Evolutionary conservation across 2,329 filamentous ascomycete genomes (phyloP).

Genomic region (Lojkania enalia): DNA sequence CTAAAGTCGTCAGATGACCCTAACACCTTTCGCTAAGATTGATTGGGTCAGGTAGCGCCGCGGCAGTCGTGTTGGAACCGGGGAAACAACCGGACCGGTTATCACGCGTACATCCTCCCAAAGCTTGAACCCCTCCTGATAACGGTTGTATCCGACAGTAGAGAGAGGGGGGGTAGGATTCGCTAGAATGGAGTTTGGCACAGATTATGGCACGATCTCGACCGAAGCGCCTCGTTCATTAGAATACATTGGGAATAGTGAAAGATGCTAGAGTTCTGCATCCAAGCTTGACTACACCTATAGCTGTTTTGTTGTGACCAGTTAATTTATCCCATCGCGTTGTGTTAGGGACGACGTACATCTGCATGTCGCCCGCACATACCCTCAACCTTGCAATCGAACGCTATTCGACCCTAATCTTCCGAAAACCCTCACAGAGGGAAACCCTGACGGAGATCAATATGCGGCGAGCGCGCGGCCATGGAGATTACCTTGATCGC

Average conservation of each 20-base stretch:
- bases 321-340: slow-evolving; percentile 4
- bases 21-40: slow-evolving; percentile 10
- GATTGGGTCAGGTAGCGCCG: slow-evolving; percentile 17
- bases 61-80: slow-evolving; percentile 5
- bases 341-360: slow-evolving; percentile 28
- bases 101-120: slow-evolving; percentile 17
- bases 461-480: neutral
- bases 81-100: slow-evolving; percentile 9
- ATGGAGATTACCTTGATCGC: slow-evolving; percentile 3
- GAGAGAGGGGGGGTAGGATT: slow-evolving; percentile 1
- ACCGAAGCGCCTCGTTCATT: neutral
- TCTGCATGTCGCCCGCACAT: neutral
- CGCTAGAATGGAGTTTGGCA: too few relatives aligned
- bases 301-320: neutral
- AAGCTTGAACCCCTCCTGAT: slow-evolving; percentile 13
- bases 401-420: slow-evolving; percentile 16
- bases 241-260: neutral
- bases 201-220: neutral
- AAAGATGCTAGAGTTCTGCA: neutral
- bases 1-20: slow-evolving; percentile 36
- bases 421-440: slow-evolving; percentile 1
- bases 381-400: slow-evolving; percentile 4
- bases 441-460: slow-evolving; percentile 4
- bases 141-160: slow-evolving; percentile 12
- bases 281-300: neutral